Percentiles rank a stretch among this genome's conserved stretches.
Conservation (phyloP, 257 asterid genomes). For the Nicotiana tomentosiformis region DNA sequence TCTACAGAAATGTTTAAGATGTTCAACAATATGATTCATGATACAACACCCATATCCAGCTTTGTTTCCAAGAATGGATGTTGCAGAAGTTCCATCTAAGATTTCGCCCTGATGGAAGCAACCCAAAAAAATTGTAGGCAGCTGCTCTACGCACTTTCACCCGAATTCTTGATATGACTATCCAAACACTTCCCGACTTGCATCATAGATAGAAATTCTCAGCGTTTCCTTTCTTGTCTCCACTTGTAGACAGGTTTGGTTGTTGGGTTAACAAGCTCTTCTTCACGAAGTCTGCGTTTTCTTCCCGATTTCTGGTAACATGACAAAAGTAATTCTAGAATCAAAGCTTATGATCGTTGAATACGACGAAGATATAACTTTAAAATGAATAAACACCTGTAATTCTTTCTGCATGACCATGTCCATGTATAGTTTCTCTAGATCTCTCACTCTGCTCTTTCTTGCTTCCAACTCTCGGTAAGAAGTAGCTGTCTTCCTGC, state of each 20-base stretch:
- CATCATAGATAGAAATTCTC: slow-evolving; percentile 3
- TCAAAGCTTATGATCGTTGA: not conserved
- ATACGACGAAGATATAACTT: not conserved
- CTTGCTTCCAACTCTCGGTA: slow-evolving; percentile 74
- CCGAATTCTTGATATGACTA: not conserved
- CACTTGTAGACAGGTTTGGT: slow-evolving; percentile 66
- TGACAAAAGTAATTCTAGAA: not conserved
- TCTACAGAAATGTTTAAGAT: not conserved
- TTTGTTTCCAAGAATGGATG: not conserved
- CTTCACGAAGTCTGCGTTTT: slow-evolving; percentile 82
- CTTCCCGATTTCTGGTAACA: slow-evolving; percentile 66
- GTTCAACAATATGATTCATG: not conserved
- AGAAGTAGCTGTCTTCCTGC: slow-evolving; percentile 62
- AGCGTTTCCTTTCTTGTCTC: slow-evolving; percentile 67
- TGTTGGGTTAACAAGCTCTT: slow-evolving; percentile 58
- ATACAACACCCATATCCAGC: not conserved
- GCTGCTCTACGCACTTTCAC: not conserved
- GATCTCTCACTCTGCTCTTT: slow-evolving; percentile 53
- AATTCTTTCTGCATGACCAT: slow-evolving; percentile 84
- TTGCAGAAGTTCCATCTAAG: not conserved
- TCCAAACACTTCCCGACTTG: not conserved
- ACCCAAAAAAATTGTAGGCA: rapidly evolving
- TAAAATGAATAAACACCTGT: slow-evolving; percentile 36
- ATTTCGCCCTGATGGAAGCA: not conserved
- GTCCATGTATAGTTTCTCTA: slow-evolving; percentile 67